A percentile compares a stretch with the other conserved stretches of the same genome.
Conservation (phyloP, 2,329 filamentous ascomycete genomes). For the Leptographium galeiforme region DNA sequence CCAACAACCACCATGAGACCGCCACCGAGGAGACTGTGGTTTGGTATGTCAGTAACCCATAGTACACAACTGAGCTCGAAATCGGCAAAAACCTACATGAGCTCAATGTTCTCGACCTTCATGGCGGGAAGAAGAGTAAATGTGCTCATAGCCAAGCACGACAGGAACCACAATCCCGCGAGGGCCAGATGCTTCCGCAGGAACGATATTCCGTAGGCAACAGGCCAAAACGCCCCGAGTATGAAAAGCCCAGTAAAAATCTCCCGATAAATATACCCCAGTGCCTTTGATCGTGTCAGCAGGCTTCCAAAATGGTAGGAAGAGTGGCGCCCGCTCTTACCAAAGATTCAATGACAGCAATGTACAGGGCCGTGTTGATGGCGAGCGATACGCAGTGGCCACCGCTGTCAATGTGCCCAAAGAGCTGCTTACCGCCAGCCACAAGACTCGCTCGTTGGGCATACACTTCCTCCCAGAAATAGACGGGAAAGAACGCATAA, state of each 20-base stretch:
- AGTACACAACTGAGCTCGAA: conserved; percentile 1
- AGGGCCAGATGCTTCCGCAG: conserved; percentile 51
- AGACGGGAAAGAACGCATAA: conserved; percentile 82
- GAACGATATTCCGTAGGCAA: conserved; percentile 60
- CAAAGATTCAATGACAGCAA: conserved; percentile 67
- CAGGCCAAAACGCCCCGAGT: conserved; percentile 65
- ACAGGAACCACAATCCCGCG: conserved; percentile 57
- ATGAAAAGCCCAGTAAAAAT: conserved; percentile 73
- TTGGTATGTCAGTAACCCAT: neutral
- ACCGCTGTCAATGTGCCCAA: conserved; percentile 52
- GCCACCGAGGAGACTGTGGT: conserved; percentile 56
- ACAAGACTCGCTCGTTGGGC: conserved; percentile 57
- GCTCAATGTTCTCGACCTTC: conserved; percentile 63
- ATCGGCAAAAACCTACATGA: conserved; percentile 47
- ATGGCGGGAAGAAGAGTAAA: conserved; percentile 83
- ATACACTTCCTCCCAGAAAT: conserved; percentile 95
- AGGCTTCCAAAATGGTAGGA: neutral
- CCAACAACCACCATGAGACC: conserved; percentile 65
- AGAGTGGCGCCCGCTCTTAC: conserved; percentile 28
- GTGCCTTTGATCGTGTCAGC: conserved; percentile 40
- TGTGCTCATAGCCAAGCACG: conserved; percentile 71
- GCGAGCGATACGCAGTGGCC: conserved; percentile 39
- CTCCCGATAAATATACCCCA: conserved; percentile 85
- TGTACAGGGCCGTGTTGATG: conserved; percentile 51
- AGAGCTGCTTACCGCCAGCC: conserved; percentile 53